A percentile compares a stretch with the other conserved stretches of the same genome.
These are phyloP conservation scores for Ophiostoma ulmi DNA, from an alignment of 2,329 filamentous ascomycete genomes.

Conservation along the genomic window DNA sequence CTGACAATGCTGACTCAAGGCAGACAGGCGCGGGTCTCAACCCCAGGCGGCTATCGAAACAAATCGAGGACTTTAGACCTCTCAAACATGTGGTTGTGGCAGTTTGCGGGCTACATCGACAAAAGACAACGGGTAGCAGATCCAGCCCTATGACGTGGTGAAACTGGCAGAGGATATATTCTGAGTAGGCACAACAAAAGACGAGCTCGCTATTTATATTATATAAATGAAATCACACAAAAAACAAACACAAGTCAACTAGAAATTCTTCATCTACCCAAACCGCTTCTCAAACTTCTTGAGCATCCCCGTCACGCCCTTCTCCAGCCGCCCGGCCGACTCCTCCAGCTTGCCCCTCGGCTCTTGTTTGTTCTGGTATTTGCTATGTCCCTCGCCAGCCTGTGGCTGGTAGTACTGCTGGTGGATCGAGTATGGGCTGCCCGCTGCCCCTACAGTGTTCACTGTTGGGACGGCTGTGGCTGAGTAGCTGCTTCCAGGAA, in stretches of 20 bases:
- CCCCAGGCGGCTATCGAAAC: constrained; percentile 3
- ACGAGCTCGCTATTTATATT: too few relatives aligned
- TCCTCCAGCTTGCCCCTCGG: constrained; percentile 55
- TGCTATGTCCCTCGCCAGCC: constrained; percentile 50
- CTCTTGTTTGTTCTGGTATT: constrained; percentile 44
- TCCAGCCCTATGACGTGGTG: background rate
- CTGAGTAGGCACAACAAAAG: too few relatives aligned
- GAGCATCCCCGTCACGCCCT: constrained; percentile 64
- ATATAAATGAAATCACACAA: background rate
- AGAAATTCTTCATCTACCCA: constrained; percentile 35
- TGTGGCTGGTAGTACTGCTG: constrained; percentile 66
- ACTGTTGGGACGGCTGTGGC: constrained; percentile 31
- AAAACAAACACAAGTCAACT: background rate
- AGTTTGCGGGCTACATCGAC: background rate
- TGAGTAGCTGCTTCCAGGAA: background rate
- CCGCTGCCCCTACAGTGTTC: constrained; percentile 30
- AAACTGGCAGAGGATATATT: background rate
- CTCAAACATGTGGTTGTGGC: background rate
- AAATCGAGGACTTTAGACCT: background rate
- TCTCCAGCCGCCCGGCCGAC: constrained; percentile 61
- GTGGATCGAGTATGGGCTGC: constrained; percentile 44
- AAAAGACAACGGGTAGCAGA: background rate
- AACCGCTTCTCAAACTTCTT: constrained; percentile 77
- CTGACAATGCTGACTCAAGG: background rate
- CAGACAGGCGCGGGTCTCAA: background rate